Evolutionary conservation across 164 flowering plant species (phyloP), one percentile per base, ranked within the genome.

Genomic region (Dillenia turbinata): DNA sequence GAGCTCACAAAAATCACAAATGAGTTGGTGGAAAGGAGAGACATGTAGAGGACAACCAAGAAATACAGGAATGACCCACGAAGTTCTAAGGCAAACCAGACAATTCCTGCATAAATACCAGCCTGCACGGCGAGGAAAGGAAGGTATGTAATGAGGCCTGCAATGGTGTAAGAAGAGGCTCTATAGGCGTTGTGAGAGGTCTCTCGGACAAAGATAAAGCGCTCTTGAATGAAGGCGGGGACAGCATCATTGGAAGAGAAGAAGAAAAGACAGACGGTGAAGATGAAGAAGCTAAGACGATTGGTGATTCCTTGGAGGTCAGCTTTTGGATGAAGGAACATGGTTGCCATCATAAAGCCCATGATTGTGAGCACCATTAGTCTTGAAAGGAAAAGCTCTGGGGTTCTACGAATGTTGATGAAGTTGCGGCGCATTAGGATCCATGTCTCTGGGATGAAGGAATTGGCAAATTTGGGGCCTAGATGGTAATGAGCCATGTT

Each of bases 341-440:
- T 78, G 43, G 94, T 88, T 55, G 94, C 90, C 94, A 88, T 83
- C 83, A 88, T 77, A 65, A 82, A 5, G 1, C 86, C 94, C 90
- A 85, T 88, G 50, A 79, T 14, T 1, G 85, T 77, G 43, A 88
- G 83, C 52, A 85, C 90, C 72, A 84, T 50, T 9, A 82, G 83
- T 12, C 89, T 61, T 10, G 90, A 84, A 5, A 84, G 84, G 78
- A 88, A 88, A 15, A 88, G 95, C 77, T 88, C 95, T 1, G 91
- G 95, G 11, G 87, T 85, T 1, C 90, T 77, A 12, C 75, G 54
- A 54, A 84, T 82, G 76, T 77, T 88, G 33, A 61, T 78, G 78
- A 85, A 84, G 75, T 83, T 85, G 14, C 91, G 76, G n/a, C 88
- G 81, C 75, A 81, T 81, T 9, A 85, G 83, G 22, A 83, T 61